phyloP scores from a whole-genome alignment of 768 basidiomycete species.

The Lactarius hengduanensis region DNA sequence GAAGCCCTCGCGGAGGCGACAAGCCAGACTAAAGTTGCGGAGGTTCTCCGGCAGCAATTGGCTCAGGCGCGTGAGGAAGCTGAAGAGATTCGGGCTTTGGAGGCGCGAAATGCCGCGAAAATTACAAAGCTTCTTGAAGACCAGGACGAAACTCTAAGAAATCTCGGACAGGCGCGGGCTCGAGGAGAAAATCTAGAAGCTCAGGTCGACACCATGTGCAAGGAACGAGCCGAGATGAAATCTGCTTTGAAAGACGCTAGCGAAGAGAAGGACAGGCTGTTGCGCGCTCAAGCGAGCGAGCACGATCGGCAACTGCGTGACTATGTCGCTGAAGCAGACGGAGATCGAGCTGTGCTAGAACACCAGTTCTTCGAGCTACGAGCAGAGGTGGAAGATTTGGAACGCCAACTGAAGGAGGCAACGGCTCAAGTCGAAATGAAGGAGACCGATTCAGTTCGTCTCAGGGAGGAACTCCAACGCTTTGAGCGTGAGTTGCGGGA shows the following conservation, averaged over 20 bases:
- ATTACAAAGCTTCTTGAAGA: constrained; percentile 68
- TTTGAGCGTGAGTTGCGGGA: constrained; percentile 70
- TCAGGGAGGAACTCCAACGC: constrained; percentile 71
- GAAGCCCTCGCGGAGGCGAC: constrained; percentile 66
- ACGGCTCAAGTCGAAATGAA: constrained; percentile 60
- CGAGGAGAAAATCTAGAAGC: constrained; percentile 73
- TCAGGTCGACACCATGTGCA: constrained; percentile 66
- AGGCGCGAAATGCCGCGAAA: constrained; percentile 61
- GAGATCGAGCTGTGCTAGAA: constrained; percentile 90
- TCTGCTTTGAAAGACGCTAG: constrained; percentile 65
- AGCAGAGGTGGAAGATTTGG: constrained; percentile 57
- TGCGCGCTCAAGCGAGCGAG: constrained; percentile 69
- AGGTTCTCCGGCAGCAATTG: constrained; percentile 61
- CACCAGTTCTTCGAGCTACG: constrained; percentile 78
- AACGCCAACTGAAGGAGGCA: constrained; percentile 62
- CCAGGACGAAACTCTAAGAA: constrained; percentile 66
- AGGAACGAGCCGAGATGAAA: constrained; percentile 71
- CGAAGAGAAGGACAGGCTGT: constrained; percentile 74
- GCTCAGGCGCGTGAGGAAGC: constrained; percentile 58
- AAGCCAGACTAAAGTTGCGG: constrained; percentile 59
- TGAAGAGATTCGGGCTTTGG: constrained; percentile 66
- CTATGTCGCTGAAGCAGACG: constrained; percentile 89
- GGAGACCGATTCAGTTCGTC: constrained; percentile 62
- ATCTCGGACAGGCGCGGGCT: constrained; percentile 71
- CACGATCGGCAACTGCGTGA: constrained; percentile 72